Percentiles rank a stretch among this genome's conserved stretches.
These are phyloP conservation scores for Begonia loranthoides DNA, from an alignment of 306 rosid genomes.

Conservation along the genomic window DNA sequence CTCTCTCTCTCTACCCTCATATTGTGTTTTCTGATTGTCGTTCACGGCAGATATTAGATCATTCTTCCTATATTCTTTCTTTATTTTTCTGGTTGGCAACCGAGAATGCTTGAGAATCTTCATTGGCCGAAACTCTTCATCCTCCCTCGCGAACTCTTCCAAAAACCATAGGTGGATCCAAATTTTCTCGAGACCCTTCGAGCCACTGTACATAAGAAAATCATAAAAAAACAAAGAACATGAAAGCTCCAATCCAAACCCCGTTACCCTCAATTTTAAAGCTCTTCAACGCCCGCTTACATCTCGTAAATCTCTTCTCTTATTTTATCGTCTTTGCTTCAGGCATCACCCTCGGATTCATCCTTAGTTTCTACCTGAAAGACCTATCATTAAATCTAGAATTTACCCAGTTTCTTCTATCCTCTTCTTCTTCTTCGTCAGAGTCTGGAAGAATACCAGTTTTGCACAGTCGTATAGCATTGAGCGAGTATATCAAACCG, in stretches of 20 bases:
- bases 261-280: slow-evolving; percentile 16
- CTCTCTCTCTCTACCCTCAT: too few species aligned
- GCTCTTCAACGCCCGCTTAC: slow-evolving; percentile 20
- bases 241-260: not conserved
- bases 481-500: slow-evolving; percentile 24
- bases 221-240: too few species aligned
- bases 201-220: too few species aligned
- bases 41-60: too few species aligned
- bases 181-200: too few species aligned
- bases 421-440: slow-evolving; percentile 3
- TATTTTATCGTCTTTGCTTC: slow-evolving; percentile 31
- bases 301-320: slow-evolving; percentile 24
- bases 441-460: not conserved
- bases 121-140: too few species aligned
- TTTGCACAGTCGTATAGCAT: slow-evolving; percentile 9
- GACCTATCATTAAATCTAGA: slow-evolving; percentile 23
- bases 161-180: too few species aligned
- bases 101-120: too few species aligned
- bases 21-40: too few species aligned
- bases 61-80: too few species aligned
- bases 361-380: slow-evolving; percentile 25
- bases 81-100: too few species aligned
- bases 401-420: slow-evolving; percentile 1
- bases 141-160: too few species aligned
- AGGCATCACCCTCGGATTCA: slow-evolving; percentile 51